phyloP scores from a whole-genome alignment of 805 yeast species.

The Ogataea kodamae region DNA sequence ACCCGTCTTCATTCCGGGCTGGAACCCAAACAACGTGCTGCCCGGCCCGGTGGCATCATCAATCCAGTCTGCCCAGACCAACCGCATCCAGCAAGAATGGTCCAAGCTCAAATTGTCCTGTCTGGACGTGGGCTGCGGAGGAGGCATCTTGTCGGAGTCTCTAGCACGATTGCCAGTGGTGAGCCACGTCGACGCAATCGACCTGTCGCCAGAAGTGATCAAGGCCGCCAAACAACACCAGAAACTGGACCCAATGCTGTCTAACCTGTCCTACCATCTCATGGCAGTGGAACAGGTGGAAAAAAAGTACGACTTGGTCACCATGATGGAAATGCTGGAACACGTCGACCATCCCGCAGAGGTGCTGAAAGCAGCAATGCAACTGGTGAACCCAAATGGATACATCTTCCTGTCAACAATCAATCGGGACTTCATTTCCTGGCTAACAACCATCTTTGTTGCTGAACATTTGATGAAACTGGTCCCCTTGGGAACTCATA shows the following conservation, averaged over 20 bases:
- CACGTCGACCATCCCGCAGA: slow-evolving; percentile 85
- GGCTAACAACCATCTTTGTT: slow-evolving; percentile 89
- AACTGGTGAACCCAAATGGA: slow-evolving; percentile 74
- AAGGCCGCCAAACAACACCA: slow-evolving; percentile 75
- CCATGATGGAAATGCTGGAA: slow-evolving; percentile 92
- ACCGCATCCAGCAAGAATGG: slow-evolving; percentile 38
- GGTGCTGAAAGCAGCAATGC: slow-evolving; percentile 65
- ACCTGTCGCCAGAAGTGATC: slow-evolving; percentile 78
- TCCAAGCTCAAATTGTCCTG: slow-evolving; percentile 43
- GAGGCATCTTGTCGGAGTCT: slow-evolving; percentile 89
- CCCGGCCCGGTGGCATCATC: slow-evolving; percentile 52
- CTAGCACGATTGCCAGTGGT: slow-evolving; percentile 72
- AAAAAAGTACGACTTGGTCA: slow-evolving; percentile 67
- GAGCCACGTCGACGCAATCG: slow-evolving; percentile 71
- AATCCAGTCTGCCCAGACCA: slow-evolving; percentile 49
- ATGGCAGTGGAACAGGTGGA: slow-evolving; percentile 58
- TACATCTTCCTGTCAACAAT: slow-evolving; percentile 86
- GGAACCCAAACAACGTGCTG: slow-evolving; percentile 54
- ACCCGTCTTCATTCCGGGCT: slow-evolving; percentile 71
- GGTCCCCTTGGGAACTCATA: slow-evolving; percentile 93
- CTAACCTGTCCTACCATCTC: slow-evolving; percentile 51
- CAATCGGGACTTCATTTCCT: slow-evolving; percentile 80
- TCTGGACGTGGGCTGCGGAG: slow-evolving; percentile 96
- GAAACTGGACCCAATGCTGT: slow-evolving; percentile 59
- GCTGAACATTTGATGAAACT: slow-evolving; percentile 78